Base-by-base conservation (phyloP, 139 green algal species). In the Trebouxia sp. region DNA sequence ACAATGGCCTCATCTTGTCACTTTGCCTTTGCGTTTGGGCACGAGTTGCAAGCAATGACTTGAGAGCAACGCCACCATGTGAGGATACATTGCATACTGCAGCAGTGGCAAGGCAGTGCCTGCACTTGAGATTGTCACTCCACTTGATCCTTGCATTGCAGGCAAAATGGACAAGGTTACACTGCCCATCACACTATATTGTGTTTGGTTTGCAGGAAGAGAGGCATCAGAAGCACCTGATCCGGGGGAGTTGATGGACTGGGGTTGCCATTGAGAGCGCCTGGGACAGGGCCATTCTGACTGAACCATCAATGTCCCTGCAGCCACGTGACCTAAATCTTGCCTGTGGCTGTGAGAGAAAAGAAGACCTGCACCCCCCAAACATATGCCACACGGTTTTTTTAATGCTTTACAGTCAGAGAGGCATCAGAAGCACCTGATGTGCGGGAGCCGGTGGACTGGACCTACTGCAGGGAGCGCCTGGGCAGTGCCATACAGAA, bases 221-320 rank as follows among this genome's bases (percentile, higher is more conserved):
- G 78, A 70, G 26, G 51, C 79, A 8, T 48, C 85, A 50, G 43
- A 87, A 8, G 87, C 94, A 67, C 93, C 92, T 20, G 93, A 97
- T 77, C 89, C 97, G 84, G 87, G 96, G 1, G 87, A 92, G 74
- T 92, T 99, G 24, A 86, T 99, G 58, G 96, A 99, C 89, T 99
- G 96, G 96, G 93, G 88, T 48, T 99, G 99, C 89, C 99, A 99
- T 92, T 83, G 81, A 41, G 94, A 96, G 87, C 92, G 96, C 39
- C 87, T 99, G 76, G 87, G 91, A n/a, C 66, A 93, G 84, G 65
- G 90, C 96, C 80, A 96, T 99, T 58, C 93, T 98, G 85, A 99
- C n/a, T n/a, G 99, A 92, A 99, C 99, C 90, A 98, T 99, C 86
- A 98, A 94, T 85, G 98, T 99, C 84, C 96, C 96, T 6, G 96